A percentile compares a stretch with the other conserved stretches of the same genome.
Evolutionary conservation across 2,329 filamentous ascomycete genomes (phyloP).

Genomic region (Trematosphaeria pertusa): DNA sequence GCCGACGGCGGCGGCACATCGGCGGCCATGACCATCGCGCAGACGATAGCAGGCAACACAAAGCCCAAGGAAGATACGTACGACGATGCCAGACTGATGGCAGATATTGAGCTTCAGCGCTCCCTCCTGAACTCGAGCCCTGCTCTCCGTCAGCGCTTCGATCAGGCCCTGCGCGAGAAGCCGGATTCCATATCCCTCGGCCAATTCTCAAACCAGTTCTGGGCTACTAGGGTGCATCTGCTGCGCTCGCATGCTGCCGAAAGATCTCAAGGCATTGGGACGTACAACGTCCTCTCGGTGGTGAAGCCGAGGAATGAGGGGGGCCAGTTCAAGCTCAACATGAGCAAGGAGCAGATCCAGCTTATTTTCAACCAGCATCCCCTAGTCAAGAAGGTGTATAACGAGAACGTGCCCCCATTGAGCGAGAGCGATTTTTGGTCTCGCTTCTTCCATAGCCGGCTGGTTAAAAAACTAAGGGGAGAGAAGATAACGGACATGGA

Average conservation of each 20-base stretch:
- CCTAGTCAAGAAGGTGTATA: slow-evolving; percentile 86
- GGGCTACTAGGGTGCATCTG: slow-evolving; percentile 85
- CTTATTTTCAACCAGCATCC: slow-evolving; percentile 94
- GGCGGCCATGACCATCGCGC: slow-evolving; percentile 79
- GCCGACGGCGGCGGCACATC: slow-evolving; percentile 51
- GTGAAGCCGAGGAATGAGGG: slow-evolving; percentile 82
- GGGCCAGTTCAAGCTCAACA: slow-evolving; percentile 74
- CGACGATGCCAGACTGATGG: slow-evolving; percentile 78
- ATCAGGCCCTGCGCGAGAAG: slow-evolving; percentile 82
- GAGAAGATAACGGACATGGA: slow-evolving; percentile 84
- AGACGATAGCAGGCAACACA: slow-evolving; percentile 60
- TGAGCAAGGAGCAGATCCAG: slow-evolving; percentile 90
- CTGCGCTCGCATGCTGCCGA: slow-evolving; percentile 92
- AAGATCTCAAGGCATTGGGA: slow-evolving; percentile 81
- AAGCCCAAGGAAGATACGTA: slow-evolving; percentile 70
- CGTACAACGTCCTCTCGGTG: slow-evolving; percentile 91
- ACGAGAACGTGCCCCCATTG: slow-evolving; percentile 82
- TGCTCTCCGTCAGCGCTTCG: slow-evolving; percentile 80
- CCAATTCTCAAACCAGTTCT: slow-evolving; percentile 91
- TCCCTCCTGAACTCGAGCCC: slow-evolving; percentile 84
- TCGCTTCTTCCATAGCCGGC: slow-evolving; percentile 86
- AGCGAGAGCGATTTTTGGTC: slow-evolving; percentile 88
- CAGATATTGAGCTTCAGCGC: slow-evolving; percentile 82
- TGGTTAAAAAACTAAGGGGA: slow-evolving; percentile 90
- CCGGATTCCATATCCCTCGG: slow-evolving; percentile 80